phyloP scores from a whole-genome alignment of 768 basidiomycete genomes.

The Pholiota microspora region DNA sequence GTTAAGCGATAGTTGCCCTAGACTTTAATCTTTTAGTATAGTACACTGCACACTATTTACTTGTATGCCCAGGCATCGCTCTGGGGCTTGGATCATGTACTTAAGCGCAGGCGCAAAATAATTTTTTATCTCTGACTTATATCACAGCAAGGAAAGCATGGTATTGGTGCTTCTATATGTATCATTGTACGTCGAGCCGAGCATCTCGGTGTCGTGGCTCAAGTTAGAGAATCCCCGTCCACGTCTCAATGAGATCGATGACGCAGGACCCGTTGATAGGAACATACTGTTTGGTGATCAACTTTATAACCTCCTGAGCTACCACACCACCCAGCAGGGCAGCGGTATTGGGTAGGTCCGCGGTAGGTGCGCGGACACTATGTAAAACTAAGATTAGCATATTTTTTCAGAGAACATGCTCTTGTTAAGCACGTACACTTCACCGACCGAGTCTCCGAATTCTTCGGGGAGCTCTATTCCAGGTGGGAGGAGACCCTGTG shows the following conservation, averaged over 20 bases:
- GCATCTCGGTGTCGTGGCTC: too few relatives aligned
- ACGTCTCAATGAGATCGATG: constrained; percentile 80
- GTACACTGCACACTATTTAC: too few relatives aligned
- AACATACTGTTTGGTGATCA: constrained; percentile 94
- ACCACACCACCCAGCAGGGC: constrained; percentile 92
- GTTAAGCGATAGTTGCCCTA: too few relatives aligned
- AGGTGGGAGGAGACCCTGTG: constrained; percentile 47
- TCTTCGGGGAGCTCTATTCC: constrained; percentile 51
- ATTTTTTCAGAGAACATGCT: background rate
- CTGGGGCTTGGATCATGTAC: too few relatives aligned
- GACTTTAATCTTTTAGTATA: too few relatives aligned
- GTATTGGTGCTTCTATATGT: background rate
- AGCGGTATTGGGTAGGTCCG: constrained; percentile 90
- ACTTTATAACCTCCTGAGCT: constrained; percentile 96
- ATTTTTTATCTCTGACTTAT: too few relatives aligned
- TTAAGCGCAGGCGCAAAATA: too few relatives aligned
- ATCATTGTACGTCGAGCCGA: background rate
- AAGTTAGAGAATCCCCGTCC: constrained; percentile 62
- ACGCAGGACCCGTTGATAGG: constrained; percentile 85
- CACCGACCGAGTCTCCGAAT: constrained; percentile 63
- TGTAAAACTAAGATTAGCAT: background rate
- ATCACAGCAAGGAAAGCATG: background rate
- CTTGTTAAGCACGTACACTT: constrained; percentile 59
- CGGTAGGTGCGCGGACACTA: constrained; percentile 60
- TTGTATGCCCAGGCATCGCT: too few relatives aligned